A percentile compares a stretch with the other conserved stretches of the same genome.
These are phyloP conservation scores for Hirschfeldia incana DNA, from an alignment of 345 rosid species.

Conservation along the genomic window DNA sequence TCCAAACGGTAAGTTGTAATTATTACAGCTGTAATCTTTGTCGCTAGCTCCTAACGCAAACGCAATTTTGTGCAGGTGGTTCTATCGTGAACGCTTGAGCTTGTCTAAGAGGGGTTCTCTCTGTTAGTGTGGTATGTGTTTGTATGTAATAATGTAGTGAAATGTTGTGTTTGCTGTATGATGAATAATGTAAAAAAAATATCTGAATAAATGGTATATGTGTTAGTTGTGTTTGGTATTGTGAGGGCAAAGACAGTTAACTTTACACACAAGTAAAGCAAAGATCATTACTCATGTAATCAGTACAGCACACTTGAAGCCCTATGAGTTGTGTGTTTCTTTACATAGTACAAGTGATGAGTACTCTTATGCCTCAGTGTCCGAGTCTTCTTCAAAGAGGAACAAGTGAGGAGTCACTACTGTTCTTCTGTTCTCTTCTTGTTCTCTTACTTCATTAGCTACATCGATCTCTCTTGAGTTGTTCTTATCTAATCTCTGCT, in stretches of 20 bases:
- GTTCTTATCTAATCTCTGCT: constrained; percentile 49
- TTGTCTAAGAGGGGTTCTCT: not conserved
- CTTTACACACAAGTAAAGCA: not conserved
- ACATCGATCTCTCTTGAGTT: constrained; percentile 26
- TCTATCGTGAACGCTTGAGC: constrained; percentile 37
- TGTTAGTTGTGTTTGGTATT: not conserved
- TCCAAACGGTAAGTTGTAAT: constrained; percentile 57
- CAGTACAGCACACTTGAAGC: not conserved
- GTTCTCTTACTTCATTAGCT: constrained; percentile 24
- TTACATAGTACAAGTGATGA: not conserved
- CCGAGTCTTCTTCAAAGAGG: constrained; percentile 57
- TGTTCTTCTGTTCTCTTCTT: constrained; percentile 25
- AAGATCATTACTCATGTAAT: not conserved
- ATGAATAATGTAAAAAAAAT: constrained; percentile 9
- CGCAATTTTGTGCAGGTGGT: constrained; percentile 34
- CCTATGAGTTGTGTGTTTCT: not conserved
- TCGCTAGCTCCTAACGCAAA: not conserved
- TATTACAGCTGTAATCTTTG: not conserved
- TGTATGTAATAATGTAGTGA: not conserved
- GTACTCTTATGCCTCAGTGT: constrained; percentile 31
- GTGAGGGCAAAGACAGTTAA: not conserved
- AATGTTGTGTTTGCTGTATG: constrained; percentile 6
- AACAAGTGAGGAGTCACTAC: constrained; percentile 47
- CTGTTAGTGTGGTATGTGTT: not conserved
- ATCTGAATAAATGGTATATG: constrained; percentile 19